Conservation (phyloP, 176 grass and related monocot genomes). For the Raddia guianensis region DNA sequence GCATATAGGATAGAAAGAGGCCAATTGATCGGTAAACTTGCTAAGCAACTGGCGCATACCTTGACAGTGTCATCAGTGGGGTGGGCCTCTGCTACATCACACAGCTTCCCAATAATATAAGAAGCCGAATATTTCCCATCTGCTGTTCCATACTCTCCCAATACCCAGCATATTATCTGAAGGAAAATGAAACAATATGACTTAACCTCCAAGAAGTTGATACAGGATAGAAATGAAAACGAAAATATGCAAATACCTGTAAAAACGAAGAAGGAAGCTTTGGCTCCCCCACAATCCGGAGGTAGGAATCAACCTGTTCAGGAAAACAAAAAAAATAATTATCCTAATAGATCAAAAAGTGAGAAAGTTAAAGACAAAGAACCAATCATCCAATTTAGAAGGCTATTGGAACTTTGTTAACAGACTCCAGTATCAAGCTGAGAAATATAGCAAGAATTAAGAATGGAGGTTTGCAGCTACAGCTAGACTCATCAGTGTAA, state of each 20-base stretch:
- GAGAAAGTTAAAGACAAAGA: slow-evolving; percentile 6
- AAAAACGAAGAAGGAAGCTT: slow-evolving; percentile 99
- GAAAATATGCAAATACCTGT: slow-evolving; percentile 60
- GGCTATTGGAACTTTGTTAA: neutral
- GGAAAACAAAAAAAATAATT: slow-evolving; percentile 11
- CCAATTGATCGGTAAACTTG: neutral
- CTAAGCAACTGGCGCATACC: slow-evolving; percentile 45
- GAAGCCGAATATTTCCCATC: slow-evolving; percentile 90
- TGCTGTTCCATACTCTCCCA: slow-evolving; percentile 93
- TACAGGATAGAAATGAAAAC: slow-evolving; percentile 28
- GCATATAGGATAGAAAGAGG: slow-evolving; percentile 8
- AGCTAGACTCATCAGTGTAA: neutral
- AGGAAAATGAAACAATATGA: slow-evolving; percentile 38
- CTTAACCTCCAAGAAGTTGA: neutral
- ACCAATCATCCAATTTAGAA: slow-evolving; percentile 26
- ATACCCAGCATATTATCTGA: slow-evolving; percentile 99
- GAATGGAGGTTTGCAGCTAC: neutral
- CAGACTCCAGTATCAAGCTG: neutral
- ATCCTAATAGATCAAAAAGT: neutral
- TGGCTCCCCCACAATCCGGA: slow-evolving; percentile 91
- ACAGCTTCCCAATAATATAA: slow-evolving; percentile 95
- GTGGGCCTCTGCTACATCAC: slow-evolving; percentile 94
- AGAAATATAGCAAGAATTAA: neutral
- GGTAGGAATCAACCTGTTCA: slow-evolving; percentile 92
- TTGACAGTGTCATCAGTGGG: slow-evolving; percentile 91